phyloP scores from a whole-genome alignment of 202 grass and related monocot species.

The Miscanthus sacchariflorus region DNA sequence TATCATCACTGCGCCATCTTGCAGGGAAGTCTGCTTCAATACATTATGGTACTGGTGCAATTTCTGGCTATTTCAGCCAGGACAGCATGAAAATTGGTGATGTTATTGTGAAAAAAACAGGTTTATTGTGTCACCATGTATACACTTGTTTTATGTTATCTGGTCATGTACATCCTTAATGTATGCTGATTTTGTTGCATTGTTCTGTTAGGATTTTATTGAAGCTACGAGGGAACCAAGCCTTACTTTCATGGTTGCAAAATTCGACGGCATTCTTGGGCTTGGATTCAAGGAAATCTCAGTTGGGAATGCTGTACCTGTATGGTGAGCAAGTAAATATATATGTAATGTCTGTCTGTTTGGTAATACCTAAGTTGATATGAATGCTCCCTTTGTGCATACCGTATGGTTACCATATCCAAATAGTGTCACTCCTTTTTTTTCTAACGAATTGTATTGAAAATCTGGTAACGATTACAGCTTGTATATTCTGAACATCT shows the following conservation, averaged over 20 bases:
- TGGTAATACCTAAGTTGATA: slow-evolving; percentile 27
- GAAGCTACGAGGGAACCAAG: slow-evolving; percentile 76
- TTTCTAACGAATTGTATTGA: not conserved
- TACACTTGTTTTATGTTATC: slow-evolving; percentile 11
- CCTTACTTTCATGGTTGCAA: slow-evolving; percentile 75
- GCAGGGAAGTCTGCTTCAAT: slow-evolving; percentile 79
- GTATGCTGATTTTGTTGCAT: slow-evolving; percentile 35
- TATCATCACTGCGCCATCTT: slow-evolving; percentile 15
- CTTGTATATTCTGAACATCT: slow-evolving; percentile 20
- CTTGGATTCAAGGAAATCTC: slow-evolving; percentile 89
- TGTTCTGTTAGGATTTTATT: slow-evolving; percentile 73
- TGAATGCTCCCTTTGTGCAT: slow-evolving; percentile 3
- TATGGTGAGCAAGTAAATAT: slow-evolving; percentile 68
- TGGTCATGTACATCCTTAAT: slow-evolving; percentile 5
- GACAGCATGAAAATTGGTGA: slow-evolving; percentile 81
- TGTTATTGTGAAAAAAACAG: slow-evolving; percentile 80
- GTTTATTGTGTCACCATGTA: slow-evolving; percentile 38
- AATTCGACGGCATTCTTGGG: slow-evolving; percentile 91
- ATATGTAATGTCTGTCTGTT: slow-evolving; percentile 4
- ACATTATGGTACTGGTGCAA: slow-evolving; percentile 80
- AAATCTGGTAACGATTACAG: not conserved
- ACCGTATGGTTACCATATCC: slow-evolving; percentile 38
- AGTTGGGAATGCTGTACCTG: slow-evolving; percentile 57
- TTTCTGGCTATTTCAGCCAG: slow-evolving; percentile 76
- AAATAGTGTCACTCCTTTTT: not conserved